A percentile compares a stretch with the other conserved stretches of the same genome.
These are phyloP conservation scores for Areca catechu DNA, from an alignment of 176 grass and related monocot genomes.

Conservation along the genomic window DNA sequence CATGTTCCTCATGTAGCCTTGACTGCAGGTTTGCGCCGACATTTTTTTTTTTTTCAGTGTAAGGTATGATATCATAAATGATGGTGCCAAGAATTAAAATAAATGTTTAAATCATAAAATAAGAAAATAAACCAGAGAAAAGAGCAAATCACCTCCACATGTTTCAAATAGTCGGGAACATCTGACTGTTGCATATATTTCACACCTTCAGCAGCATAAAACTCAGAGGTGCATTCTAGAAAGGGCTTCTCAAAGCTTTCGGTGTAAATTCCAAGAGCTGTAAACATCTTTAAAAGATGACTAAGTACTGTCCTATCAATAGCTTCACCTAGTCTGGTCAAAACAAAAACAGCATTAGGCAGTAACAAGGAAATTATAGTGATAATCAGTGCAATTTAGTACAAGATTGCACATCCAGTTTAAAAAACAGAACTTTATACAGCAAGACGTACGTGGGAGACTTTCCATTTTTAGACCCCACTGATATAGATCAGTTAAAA, in stretches of 20 bases:
- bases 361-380: background rate
- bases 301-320: constrained; percentile 87
- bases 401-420: too few species aligned
- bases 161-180: constrained; percentile 92
- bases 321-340: constrained; percentile 84
- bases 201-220: constrained; percentile 92
- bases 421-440: too few species aligned
- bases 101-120: constrained; percentile 4
- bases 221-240: constrained; percentile 81
- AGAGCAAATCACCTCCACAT: constrained; percentile 60
- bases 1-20: constrained; percentile 97
- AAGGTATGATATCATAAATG: too few species aligned
- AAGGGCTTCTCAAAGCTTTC: constrained; percentile 90
- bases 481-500: too few species aligned
- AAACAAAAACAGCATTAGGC: constrained; percentile 12
- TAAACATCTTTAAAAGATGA: constrained; percentile 98
- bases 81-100: too few species aligned
- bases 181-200: constrained; percentile 98
- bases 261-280: constrained; percentile 87
- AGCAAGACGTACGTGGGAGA: too few species aligned
- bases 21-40: constrained; percentile 38
- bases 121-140: constrained; percentile 8
- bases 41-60: too few species aligned
- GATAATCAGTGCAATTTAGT: background rate
- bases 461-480: too few species aligned